Evolutionary conservation across 305 asterid species (phyloP).

Genomic region (Fraxinus dipetala): DNA sequence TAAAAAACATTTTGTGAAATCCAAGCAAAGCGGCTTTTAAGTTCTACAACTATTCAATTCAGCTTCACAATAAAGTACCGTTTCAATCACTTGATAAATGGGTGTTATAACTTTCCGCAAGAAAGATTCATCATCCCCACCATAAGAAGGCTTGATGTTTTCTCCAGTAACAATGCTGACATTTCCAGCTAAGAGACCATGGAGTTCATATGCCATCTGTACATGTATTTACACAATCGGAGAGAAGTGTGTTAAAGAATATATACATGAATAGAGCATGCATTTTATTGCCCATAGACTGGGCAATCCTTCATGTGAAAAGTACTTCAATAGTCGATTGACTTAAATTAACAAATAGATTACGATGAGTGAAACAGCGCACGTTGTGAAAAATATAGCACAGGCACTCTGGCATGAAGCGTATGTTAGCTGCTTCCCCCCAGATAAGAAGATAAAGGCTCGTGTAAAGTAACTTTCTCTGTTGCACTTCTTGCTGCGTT

Average conservation of each 20-base stretch:
- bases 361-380: slow-evolving; percentile 39
- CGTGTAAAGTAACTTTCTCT: slow-evolving; percentile 89
- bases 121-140: slow-evolving; percentile 94
- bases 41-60: slow-evolving; percentile 13
- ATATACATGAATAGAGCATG: not conserved
- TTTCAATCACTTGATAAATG: slow-evolving; percentile 82
- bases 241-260: not conserved
- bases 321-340: slow-evolving; percentile 15
- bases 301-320: not conserved
- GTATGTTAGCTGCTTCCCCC: slow-evolving; percentile 98
- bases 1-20: slow-evolving; percentile 28
- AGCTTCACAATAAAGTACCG: slow-evolving; percentile 46
- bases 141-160: slow-evolving; percentile 96
- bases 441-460: slow-evolving; percentile 98
- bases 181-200: slow-evolving; percentile 97
- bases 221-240: slow-evolving; percentile 18
- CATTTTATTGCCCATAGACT: not conserved
- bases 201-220: slow-evolving; percentile 99
- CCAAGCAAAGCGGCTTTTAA: slow-evolving; percentile 17
- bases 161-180: slow-evolving; percentile 99
- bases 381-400: slow-evolving; percentile 99
- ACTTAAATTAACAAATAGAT: slow-evolving; percentile 3
- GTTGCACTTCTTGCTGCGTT: slow-evolving; percentile 80
- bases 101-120: slow-evolving; percentile 86
- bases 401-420: slow-evolving; percentile 98